Evolutionary conservation across 768 basidiomycete species (phyloP).

Genomic region (Cyclocybe cylindracea): DNA sequence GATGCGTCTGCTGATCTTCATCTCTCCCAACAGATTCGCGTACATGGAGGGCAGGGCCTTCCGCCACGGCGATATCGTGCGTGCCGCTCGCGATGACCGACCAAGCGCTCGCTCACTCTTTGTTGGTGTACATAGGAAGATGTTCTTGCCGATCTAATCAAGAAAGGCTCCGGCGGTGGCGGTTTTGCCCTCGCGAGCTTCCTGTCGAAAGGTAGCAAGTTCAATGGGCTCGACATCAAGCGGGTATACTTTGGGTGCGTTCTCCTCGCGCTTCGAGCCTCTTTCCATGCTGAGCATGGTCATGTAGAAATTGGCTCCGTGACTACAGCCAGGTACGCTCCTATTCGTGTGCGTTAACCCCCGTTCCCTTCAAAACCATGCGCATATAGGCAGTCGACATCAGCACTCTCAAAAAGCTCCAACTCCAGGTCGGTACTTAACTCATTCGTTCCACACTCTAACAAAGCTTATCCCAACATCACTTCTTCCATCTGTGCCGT

Average conservation of each 20-base stretch:
- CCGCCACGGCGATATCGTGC: constrained; percentile 88
- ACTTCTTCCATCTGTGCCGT: not conserved
- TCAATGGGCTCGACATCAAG: constrained; percentile 79
- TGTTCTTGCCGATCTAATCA: constrained; percentile 58
- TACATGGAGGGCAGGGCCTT: constrained; percentile 87
- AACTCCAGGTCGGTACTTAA: constrained; percentile 54
- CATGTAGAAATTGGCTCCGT: constrained; percentile 76
- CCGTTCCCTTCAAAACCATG: not conserved
- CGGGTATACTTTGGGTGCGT: constrained; percentile 79
- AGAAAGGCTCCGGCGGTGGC: constrained; percentile 51
- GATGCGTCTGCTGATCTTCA: constrained; percentile 15
- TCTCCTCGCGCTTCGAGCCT: not conserved
- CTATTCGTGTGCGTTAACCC: not conserved
- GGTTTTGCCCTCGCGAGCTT: constrained; percentile 61
- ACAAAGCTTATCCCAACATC: constrained; percentile 3
- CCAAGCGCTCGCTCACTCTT: constrained; percentile 5
- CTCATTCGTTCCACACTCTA: not conserved
- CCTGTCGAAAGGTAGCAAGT: constrained; percentile 66
- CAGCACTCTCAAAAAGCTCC: constrained; percentile 72
- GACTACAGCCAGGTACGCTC: constrained; percentile 75
- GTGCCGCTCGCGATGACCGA: constrained; percentile 9
- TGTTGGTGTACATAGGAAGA: constrained; percentile 55
- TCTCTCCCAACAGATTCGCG: constrained; percentile 52
- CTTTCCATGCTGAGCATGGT: not conserved
- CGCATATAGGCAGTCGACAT: constrained; percentile 73